These are phyloP conservation scores for Trichosanthes cucumerina DNA, from an alignment of 306 rosid species.

Conservation along the genomic window DNA sequence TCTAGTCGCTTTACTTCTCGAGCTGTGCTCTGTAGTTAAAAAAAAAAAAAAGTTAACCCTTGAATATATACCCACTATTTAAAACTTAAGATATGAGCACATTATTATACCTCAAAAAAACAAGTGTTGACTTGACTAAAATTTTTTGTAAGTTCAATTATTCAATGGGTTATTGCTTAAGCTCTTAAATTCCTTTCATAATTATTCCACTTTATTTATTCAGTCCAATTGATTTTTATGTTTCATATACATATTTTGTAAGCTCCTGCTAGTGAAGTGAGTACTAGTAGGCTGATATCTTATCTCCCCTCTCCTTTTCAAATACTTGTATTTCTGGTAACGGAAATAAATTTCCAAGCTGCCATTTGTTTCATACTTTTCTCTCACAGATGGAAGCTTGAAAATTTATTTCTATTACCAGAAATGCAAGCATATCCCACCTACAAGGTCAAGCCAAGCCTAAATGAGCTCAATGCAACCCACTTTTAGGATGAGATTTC, in stretches of 20 bases:
- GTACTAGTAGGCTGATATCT: not conserved
- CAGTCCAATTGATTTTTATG: not conserved
- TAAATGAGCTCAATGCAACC: not conserved
- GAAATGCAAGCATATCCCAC: not conserved
- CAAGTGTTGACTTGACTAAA: not conserved
- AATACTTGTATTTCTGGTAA: not conserved
- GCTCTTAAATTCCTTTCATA: not conserved
- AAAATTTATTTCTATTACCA: too few species aligned
- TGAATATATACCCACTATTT: not conserved
- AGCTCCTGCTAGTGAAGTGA: not conserved
- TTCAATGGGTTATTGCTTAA: not conserved
- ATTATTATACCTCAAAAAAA: not conserved
- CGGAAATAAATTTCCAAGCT: not conserved
- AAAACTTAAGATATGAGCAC: not conserved
- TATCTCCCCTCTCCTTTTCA: not conserved
- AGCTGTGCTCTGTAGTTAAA: slow-evolving; percentile 60
- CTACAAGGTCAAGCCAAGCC: not conserved
- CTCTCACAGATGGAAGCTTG: too few species aligned
- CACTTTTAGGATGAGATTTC: not conserved
- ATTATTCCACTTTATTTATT: not conserved
- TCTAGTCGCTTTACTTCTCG: slow-evolving; percentile 92
- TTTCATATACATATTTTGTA: too few species aligned
- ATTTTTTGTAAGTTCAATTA: not conserved
- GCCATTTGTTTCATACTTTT: not conserved
- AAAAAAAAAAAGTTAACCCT: not conserved